Evolutionary conservation across 129 eudicot genomes (phyloP).

Genomic region (Artemisia argyi): DNA sequence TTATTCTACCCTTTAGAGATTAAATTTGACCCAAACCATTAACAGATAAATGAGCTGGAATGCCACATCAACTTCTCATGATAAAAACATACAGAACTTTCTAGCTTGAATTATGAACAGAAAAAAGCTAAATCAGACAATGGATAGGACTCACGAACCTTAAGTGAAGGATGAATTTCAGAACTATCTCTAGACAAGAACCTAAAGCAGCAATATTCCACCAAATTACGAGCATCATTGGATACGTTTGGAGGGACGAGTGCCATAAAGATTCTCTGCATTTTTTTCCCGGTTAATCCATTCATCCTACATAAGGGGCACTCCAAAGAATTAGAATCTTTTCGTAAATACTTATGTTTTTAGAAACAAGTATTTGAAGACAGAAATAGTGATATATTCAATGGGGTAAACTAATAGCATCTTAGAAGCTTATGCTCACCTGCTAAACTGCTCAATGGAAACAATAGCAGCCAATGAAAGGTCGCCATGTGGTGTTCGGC

Average conservation of each 20-base stretch:
- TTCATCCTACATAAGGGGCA: constrained; percentile 72
- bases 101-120: constrained; percentile 6
- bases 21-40: too few species aligned
- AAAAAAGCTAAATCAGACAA: not conserved
- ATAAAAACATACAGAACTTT: not conserved
- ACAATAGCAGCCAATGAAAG: constrained; percentile 86
- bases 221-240: constrained; percentile 68
- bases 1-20: too few species aligned
- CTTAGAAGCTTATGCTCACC: constrained; percentile 45
- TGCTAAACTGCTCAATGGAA: constrained; percentile 96
- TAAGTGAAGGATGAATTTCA: constrained; percentile 68
- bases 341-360: not conserved
- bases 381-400: not conserved
- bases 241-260: constrained; percentile 55
- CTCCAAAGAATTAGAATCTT: constrained; percentile 25
- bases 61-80: not conserved
- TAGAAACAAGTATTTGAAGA: not conserved
- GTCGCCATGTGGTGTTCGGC: constrained; percentile 59
- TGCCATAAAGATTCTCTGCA: constrained; percentile 72
- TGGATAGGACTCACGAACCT: constrained; percentile 32
- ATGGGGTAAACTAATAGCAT: not conserved
- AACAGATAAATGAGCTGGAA: not conserved
- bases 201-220: constrained; percentile 85
- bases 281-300: constrained; percentile 68
- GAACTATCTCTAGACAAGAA: constrained; percentile 76